A percentile compares a stretch with the other conserved stretches of the same genome.
These are phyloP conservation scores for Osmozyma mogii DNA, from an alignment of 805 yeast species.

Conservation along the genomic window DNA sequence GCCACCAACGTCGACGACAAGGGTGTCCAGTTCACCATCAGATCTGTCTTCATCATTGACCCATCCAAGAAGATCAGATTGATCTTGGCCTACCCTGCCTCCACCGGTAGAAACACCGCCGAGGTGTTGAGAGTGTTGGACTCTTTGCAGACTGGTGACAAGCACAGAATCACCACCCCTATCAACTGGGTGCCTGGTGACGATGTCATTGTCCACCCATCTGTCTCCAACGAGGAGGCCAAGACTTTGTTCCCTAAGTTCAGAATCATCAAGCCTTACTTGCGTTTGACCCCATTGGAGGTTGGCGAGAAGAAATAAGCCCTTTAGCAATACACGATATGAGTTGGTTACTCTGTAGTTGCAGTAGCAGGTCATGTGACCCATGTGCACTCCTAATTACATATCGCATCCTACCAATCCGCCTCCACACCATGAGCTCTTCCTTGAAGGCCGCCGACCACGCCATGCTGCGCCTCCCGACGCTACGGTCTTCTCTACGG, in stretches of 20 bases:
- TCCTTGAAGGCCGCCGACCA: too few relatives aligned
- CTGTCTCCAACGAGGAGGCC: slow-evolving; percentile 62
- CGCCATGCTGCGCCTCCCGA: too few relatives aligned
- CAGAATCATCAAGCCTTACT: slow-evolving; percentile 82
- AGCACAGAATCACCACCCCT: slow-evolving; percentile 80
- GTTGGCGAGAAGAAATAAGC: slow-evolving; percentile 15
- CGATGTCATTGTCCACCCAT: slow-evolving; percentile 89
- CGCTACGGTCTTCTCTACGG: too few relatives aligned
- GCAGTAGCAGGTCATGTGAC: too few relatives aligned
- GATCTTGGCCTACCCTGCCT: slow-evolving; percentile 84
- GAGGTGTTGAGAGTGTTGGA: slow-evolving; percentile 89
- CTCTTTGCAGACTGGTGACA: slow-evolving; percentile 80
- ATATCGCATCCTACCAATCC: too few relatives aligned
- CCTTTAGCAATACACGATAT: too few relatives aligned
- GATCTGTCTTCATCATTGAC: slow-evolving; percentile 88
- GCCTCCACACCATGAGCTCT: too few relatives aligned
- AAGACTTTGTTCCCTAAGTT: slow-evolving; percentile 79
- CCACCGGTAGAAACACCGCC: slow-evolving; percentile 88
- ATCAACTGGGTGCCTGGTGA: slow-evolving; percentile 86
- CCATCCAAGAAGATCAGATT: slow-evolving; percentile 85
- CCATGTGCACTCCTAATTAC: too few relatives aligned
- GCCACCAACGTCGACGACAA: slow-evolving; percentile 59
- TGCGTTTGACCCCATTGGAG: slow-evolving; percentile 54
- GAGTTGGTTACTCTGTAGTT: too few relatives aligned
- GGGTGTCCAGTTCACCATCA: slow-evolving; percentile 78